Conservation (phyloP, 257 asterid species). For the Apocynum venetum region DNA sequence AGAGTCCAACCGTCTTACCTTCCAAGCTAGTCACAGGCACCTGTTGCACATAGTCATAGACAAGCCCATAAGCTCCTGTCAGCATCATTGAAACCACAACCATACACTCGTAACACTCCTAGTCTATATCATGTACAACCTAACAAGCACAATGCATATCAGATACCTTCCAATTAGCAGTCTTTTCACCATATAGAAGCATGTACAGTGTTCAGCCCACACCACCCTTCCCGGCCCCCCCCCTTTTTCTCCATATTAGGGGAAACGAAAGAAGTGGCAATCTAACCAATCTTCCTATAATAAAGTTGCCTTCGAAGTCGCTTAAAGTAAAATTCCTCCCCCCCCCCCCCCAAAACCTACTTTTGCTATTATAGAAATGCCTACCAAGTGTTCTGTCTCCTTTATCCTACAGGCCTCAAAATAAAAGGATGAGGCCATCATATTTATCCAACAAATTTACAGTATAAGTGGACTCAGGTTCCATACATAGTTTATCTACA, state of each 20-base stretch:
- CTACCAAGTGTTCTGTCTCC: not conserved
- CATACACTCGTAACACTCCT: not conserved
- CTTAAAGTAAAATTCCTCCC: not conserved
- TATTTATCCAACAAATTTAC: not conserved
- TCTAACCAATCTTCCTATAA: too few species aligned
- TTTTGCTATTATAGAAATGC: not conserved
- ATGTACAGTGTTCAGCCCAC: not conserved
- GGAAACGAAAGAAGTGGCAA: too few species aligned
- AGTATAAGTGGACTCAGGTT: not conserved
- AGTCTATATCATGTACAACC: not conserved
- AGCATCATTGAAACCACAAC: not conserved
- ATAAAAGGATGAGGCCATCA: not conserved
- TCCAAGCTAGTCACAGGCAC: slow-evolving; percentile 38
- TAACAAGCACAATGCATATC: not conserved
- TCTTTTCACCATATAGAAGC: not conserved
- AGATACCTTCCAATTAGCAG: not conserved
- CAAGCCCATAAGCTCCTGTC: not conserved
- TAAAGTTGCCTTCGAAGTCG: too few species aligned
- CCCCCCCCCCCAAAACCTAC: not conserved
- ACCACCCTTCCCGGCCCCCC: not conserved
- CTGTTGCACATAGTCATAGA: slow-evolving; percentile 23
- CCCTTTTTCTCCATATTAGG: too few species aligned
- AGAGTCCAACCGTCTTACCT: slow-evolving; percentile 64
- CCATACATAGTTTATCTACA: not conserved
- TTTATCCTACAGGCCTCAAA: not conserved